Conservation (phyloP, 768 basidiomycete species). For the Tulasnella sp. region DNA sequence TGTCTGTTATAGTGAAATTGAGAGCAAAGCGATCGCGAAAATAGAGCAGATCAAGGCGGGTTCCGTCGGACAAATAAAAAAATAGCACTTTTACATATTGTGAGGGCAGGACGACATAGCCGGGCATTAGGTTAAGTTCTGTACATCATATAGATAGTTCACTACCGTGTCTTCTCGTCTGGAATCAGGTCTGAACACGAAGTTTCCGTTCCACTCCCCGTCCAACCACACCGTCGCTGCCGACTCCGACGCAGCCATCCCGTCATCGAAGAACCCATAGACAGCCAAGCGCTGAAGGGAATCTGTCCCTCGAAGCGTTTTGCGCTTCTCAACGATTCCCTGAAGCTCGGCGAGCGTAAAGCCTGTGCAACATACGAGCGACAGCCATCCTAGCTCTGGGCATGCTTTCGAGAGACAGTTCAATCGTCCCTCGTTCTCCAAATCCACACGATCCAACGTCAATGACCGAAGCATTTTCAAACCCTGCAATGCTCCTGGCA, state of each 20-base stretch:
- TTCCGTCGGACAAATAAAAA: no score
- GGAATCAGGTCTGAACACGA: neutral
- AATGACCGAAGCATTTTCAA: neutral
- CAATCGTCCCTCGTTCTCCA: neutral
- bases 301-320: neutral
- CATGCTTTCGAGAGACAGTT: neutral
- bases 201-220: neutral
- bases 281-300: neutral
- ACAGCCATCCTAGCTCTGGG: neutral
- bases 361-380: neutral
- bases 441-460: neutral
- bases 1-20: no score
- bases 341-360: neutral
- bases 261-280: neutral
- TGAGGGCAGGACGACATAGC: no score
- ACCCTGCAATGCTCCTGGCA: neutral
- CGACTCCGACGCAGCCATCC: neutral
- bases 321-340: neutral
- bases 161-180: neutral
- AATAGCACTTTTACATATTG: no score
- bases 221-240: neutral
- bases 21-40: no score
- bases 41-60: no score
- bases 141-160: neutral
- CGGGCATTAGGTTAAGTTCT: no score